Percentiles rank a stretch among this genome's conserved stretches.
Evolutionary conservation across 192 early-diverging fungal genomes (phyloP).

Genomic region (Rhizophagus prolifer): DNA sequence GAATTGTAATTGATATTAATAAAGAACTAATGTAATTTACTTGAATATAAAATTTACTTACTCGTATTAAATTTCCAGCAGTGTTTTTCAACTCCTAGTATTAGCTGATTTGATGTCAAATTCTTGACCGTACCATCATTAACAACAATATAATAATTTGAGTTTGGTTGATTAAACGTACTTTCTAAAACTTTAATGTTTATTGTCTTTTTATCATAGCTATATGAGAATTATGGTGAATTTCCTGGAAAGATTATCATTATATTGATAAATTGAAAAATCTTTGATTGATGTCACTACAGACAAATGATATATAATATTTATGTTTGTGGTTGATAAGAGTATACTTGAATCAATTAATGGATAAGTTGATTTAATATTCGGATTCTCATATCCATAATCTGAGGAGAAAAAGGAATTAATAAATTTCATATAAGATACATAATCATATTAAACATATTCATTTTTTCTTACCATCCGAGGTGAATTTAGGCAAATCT

Average conservation of each 20-base stretch:
- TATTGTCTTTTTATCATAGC: not conserved
- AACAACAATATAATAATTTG: not conserved
- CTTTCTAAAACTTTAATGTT: not conserved
- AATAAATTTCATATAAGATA: no score
- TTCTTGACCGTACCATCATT: not conserved
- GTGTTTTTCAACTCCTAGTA: not conserved
- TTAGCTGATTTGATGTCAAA: not conserved
- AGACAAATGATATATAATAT: not conserved
- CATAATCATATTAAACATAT: no score
- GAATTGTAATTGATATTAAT: not conserved
- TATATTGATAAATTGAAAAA: not conserved
- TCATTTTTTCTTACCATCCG: not conserved
- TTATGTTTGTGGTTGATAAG: not conserved
- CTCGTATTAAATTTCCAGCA: not conserved
- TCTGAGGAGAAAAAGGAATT: no score
- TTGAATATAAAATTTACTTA: not conserved
- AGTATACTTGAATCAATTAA: no score
- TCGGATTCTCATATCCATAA: no score
- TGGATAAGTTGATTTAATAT: no score
- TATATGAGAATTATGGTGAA: not conserved
- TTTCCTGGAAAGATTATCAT: not conserved
- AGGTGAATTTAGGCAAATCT: not conserved
- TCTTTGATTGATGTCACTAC: not conserved
- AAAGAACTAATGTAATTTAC: not conserved
- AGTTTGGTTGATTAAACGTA: conserved; percentile 18